Conservation (phyloP, 2,329 filamentous ascomycete genomes). For the Penicillium sp. region DNA sequence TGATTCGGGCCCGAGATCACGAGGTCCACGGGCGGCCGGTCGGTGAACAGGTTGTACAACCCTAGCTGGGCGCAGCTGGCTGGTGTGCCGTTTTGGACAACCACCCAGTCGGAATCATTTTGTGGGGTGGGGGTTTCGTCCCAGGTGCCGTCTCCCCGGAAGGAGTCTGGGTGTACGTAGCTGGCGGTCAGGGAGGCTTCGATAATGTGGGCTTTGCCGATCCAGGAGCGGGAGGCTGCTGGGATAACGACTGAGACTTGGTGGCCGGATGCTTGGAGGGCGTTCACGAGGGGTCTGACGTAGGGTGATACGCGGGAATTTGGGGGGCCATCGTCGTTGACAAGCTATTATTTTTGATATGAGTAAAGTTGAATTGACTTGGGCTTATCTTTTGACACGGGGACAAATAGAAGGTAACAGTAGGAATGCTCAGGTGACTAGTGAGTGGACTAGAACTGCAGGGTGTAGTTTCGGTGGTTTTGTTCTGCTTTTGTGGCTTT, state of each 20-base stretch:
- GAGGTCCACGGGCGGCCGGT: conserved; percentile 67
- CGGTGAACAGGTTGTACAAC: conserved; percentile 70
- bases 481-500: not conserved
- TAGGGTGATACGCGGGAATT: conserved; percentile 72
- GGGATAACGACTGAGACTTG: conserved; percentile 84
- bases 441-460: not conserved
- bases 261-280: conserved; percentile 71
- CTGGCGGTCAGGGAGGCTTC: conserved; percentile 76
- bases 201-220: conserved; percentile 93
- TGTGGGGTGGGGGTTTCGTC: conserved; percentile 37
- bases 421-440: not conserved
- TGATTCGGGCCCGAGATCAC: conserved; percentile 78
- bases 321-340: conserved; percentile 75
- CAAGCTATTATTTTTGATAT: conserved; percentile 29
- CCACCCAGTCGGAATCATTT: conserved; percentile 56
- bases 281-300: conserved; percentile 67
- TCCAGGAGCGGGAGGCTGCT: conserved; percentile 87
- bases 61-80: conserved; percentile 76
- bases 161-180: conserved; percentile 67
- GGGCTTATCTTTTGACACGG: not conserved
- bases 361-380: not conserved
- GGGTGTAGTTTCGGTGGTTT: not conserved
- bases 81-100: conserved; percentile 73
- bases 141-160: conserved; percentile 58
- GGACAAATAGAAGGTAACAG: not conserved